Base-by-base conservation (phyloP, 148 eudicot genomes). In the Dysphania ambrosioides region DNA sequence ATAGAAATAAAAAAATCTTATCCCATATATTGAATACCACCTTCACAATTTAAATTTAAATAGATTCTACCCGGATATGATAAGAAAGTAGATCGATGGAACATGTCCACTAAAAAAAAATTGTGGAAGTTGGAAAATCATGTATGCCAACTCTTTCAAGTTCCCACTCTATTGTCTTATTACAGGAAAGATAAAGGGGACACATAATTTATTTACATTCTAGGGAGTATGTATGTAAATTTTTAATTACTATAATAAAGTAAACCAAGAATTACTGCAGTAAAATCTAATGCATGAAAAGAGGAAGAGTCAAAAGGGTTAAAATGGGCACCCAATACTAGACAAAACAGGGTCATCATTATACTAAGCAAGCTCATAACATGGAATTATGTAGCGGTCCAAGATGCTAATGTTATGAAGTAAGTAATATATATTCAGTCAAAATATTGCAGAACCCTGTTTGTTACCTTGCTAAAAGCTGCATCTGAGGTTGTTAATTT, bases 261-360 rank as follows among this genome's bases (percentile, higher is more conserved):
- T 65, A 72, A 78, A 6, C 70, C 49, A 1, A 30, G 18, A 72
- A 32, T 47, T 5, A 72, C 44, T 40, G 57, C 61, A 19, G 72
- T 72, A 73, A 67, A 53, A 67, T 57, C 19, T 29, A n/a, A 32
- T 24, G 35, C 30, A 72, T 41, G 58, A 11, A 70, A 49, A 9
- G 9, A 31, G 30, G 59, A 23, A 27, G 81, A 53, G 81, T 79
- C 77, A 79, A 73, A 79, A 79, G 66, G 66, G 76, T 55, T 16
- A 4, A 6, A 64, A 12, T 27, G 47, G 73, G 81, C 81, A 73
- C 73, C 77, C 68, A 31, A 73, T 23, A 79, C 77, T 68, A 68
- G 81, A 68, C 69, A 73, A 67, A 72, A 67, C 58, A 73, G 67
- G 38, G 51, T 79, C 73, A 79, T 79, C 6, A 79, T 79, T 67